phyloP scores from a whole-genome alignment of 768 basidiomycete genomes.

The Ephemerocybe angulata region DNA sequence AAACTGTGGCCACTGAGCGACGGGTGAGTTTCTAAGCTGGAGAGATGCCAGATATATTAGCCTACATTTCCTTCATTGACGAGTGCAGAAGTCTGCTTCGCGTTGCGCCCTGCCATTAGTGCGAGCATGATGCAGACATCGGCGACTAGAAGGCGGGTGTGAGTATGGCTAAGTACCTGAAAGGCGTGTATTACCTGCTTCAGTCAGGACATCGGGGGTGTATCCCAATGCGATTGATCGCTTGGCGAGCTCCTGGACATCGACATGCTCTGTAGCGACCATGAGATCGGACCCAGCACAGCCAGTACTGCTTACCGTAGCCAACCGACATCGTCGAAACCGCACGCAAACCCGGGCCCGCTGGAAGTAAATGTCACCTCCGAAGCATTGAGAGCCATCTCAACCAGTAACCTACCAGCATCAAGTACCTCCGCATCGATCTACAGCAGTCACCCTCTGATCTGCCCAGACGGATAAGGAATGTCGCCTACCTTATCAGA shows the following conservation, averaged over 20 bases:
- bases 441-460: constrained; percentile 31
- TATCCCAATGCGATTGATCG: constrained; percentile 76
- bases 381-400: neutral
- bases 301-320: constrained; percentile 66
- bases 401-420: constrained; percentile 33
- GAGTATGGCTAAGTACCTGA: neutral
- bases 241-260: constrained; percentile 53
- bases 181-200: constrained; percentile 57
- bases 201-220: constrained; percentile 91
- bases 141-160: constrained; percentile 54
- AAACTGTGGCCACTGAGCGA: constrained; percentile 68
- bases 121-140: constrained; percentile 88
- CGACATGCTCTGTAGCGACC: constrained; percentile 67
- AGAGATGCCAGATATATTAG: neutral
- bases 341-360: constrained; percentile 72
- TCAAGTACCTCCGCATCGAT: constrained; percentile 72
- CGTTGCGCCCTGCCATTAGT: constrained; percentile 90
- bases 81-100: constrained; percentile 54
- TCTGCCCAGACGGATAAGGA: neutral
- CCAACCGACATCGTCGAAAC: constrained; percentile 94
- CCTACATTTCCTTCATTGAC: constrained; percentile 69
- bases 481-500: constrained; percentile 57
- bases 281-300: neutral
- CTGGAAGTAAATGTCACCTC: constrained; percentile 30
- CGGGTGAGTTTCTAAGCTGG: neutral